Evolutionary conservation across 2,329 filamentous ascomycete genomes (phyloP).

Genomic region (Cordyceps javanica): DNA sequence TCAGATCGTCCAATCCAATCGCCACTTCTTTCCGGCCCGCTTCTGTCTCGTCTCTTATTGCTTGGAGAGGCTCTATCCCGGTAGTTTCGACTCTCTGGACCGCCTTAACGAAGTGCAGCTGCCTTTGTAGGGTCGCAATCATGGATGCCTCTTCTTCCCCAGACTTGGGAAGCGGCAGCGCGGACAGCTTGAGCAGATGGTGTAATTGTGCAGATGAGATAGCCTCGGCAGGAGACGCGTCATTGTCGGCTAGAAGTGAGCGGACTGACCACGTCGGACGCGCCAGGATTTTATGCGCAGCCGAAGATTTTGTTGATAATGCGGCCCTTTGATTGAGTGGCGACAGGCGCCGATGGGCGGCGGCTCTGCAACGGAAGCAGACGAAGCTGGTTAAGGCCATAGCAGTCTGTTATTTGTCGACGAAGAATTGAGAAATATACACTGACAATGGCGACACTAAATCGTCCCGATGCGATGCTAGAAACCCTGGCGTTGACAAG

Average conservation of each 20-base stretch:
- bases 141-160: slow-evolving; percentile 61
- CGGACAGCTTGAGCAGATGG: slow-evolving; percentile 84
- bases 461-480: neutral
- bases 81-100: slow-evolving; percentile 74
- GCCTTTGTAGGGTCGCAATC: slow-evolving; percentile 68
- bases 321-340: slow-evolving; percentile 7
- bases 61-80: slow-evolving; percentile 65
- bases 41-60: slow-evolving; percentile 74
- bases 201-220: slow-evolving; percentile 65
- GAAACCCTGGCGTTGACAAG: neutral
- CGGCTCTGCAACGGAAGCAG: slow-evolving; percentile 26
- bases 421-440: too few species aligned
- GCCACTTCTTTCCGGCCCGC: slow-evolving; percentile 54
- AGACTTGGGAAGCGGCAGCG: slow-evolving; percentile 66
- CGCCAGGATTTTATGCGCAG: slow-evolving; percentile 47
- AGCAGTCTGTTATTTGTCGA: too few species aligned
- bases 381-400: slow-evolving; percentile 9
- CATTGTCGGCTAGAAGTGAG: slow-evolving; percentile 50
- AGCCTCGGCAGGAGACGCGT: slow-evolving; percentile 27
- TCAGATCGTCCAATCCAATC: slow-evolving; percentile 52
- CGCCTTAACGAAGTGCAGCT: slow-evolving; percentile 85
- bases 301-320: slow-evolving; percentile 16
- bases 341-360: slow-evolving; percentile 19
- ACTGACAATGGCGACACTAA: neutral
- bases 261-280: slow-evolving; percentile 79